Evolutionary conservation across 306 rosid species (phyloP).

Genomic region (Cyamopsis tetragonoloba): DNA sequence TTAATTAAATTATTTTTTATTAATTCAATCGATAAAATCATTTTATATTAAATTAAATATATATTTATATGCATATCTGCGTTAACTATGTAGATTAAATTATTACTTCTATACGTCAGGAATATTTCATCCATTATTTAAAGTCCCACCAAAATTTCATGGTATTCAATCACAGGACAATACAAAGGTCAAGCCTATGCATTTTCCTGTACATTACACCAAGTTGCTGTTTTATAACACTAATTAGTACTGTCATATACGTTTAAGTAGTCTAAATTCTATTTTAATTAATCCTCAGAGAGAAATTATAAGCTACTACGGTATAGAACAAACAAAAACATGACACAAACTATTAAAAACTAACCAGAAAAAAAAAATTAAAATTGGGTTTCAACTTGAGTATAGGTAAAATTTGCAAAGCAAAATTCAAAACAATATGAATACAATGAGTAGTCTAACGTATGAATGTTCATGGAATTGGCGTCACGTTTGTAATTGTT

Average conservation of each 20-base stretch:
- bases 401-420: neutral
- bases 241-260: neutral
- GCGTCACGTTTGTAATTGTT: conserved; percentile 21
- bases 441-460: neutral
- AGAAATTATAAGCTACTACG: too few species aligned
- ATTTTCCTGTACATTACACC: neutral
- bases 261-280: neutral
- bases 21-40: too few species aligned
- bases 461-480: neutral
- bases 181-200: neutral
- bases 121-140: neutral
- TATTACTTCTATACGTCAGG: too few species aligned
- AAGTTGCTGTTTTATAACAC: neutral
- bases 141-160: neutral
- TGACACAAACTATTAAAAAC: too few species aligned
- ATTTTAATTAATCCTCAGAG: neutral
- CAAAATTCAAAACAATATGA: neutral
- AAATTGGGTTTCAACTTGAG: neutral
- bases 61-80: too few species aligned
- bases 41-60: too few species aligned
- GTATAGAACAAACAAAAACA: too few species aligned
- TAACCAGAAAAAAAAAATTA: neutral
- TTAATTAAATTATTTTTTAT: too few species aligned
- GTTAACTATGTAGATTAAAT: too few species aligned
- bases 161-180: neutral